Base-by-base conservation (phyloP, 2,329 filamentous ascomycete species). In the Fusarium guadeloupense region DNA sequence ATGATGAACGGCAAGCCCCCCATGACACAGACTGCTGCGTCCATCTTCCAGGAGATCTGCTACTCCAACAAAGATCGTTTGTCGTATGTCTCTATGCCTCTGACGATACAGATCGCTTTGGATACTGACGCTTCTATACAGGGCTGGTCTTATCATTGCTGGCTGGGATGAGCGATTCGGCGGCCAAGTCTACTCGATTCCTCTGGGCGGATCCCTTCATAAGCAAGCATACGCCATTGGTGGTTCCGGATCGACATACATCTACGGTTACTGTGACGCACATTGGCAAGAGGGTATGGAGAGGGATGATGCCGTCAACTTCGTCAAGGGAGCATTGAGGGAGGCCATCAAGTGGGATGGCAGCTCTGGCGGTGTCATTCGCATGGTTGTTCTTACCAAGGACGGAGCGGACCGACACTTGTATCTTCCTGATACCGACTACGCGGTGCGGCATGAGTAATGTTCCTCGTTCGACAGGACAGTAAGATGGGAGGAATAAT, bases 271-370 rank as follows among this genome's bases (percentile, higher is more conserved):
- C 84, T 98, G 93, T 75, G 94, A 99, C 75, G 89, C 92, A 54
- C 87, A 99, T 83, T 99, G 95, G 95, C 88, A 84, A 76, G 95
- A 98, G 79, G 87, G 87, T 66, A 98, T 99, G 93, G 92, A 90
- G 47, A 92, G 98, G 82, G 84, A 87, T 50, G 93, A 96, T 61
- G 95, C 95, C 1, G 88, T 99, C 65, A 79, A 88, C 34, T 99
- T 99, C 72, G 95, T 99, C 75, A 97, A 97, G 81, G 90, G 88
- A 41, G 89, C 95, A 26, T 81, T 99, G 74, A 83, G 87, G 72
- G 94, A 99, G 83, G 95, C 95, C 14, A 98, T 99, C 85, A 97
- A 97, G 81, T 99, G 95, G 95, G 95, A 99, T 75, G 95, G 95
- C 64, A 97, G 93, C 82, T 98, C 95, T 4, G 95, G 95, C 67